Conservation (phyloP, 1,284 basidiomycete species). For the Cutaneotrichosporon mucoides region DNA sequence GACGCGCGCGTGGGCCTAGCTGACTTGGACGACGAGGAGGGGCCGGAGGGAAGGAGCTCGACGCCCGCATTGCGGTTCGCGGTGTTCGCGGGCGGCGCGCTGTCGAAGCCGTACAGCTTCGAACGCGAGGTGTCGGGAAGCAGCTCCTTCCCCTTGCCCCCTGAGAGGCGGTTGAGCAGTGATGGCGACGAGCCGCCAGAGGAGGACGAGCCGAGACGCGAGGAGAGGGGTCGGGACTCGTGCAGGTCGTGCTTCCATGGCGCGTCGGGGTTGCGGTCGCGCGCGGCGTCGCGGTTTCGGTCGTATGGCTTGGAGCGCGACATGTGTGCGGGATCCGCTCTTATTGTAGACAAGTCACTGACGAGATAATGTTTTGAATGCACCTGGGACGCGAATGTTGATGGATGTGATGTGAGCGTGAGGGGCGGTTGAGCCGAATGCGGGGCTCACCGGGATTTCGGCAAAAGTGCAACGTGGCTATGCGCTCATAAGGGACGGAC, state of each 20-base stretch:
- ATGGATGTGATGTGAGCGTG: too few species aligned
- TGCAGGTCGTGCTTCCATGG: slow-evolving; percentile 45
- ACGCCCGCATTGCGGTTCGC: slow-evolving; percentile 3
- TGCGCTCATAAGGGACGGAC: too few species aligned
- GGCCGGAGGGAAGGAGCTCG: slow-evolving; percentile 8
- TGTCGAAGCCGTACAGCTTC: slow-evolving; percentile 25
- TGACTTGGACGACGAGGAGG: slow-evolving; percentile 1
- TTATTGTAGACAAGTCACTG: too few species aligned
- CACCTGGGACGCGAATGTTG: too few species aligned
- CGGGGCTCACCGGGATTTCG: too few species aligned
- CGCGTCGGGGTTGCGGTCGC: slow-evolving; percentile 26
- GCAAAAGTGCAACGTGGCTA: too few species aligned
- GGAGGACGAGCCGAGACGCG: slow-evolving; percentile 14
- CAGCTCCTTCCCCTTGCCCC: slow-evolving; percentile 34
- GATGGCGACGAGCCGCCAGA: slow-evolving; percentile 12
- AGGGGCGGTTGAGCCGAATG: too few species aligned
- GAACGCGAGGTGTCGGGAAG: slow-evolving; percentile 8
- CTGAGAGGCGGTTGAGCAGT: slow-evolving; percentile 26
- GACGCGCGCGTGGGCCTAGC: slow-evolving; percentile 5
- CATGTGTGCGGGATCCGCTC: not conserved
- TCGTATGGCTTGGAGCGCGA: slow-evolving; percentile 25
- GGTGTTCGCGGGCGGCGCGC: not conserved
- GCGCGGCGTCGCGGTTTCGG: not conserved
- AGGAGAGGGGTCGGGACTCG: slow-evolving; percentile 21
- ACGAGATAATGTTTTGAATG: too few species aligned